Evolutionary conservation across 2,329 filamentous ascomycete genomes (phyloP).

Genomic region (Colletotrichum gloeosporioides): DNA sequence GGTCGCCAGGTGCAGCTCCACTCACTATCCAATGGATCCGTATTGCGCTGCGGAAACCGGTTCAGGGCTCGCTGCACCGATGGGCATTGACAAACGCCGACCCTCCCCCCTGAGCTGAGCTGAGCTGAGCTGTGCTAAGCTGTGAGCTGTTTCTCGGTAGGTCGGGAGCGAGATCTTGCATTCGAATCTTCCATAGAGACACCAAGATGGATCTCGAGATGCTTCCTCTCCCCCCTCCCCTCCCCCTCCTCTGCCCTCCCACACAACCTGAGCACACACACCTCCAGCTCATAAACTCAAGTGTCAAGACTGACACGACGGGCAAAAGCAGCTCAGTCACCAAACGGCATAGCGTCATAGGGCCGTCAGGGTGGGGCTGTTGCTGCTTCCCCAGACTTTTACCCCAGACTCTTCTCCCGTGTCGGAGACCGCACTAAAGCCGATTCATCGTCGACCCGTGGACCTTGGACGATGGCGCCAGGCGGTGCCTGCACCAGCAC

Average conservation of each 20-base stretch:
- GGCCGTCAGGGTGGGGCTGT: neutral
- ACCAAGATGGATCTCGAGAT: neutral
- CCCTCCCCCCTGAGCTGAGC: neutral
- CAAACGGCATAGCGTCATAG: neutral
- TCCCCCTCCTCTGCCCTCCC: neutral
- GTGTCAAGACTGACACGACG: neutral
- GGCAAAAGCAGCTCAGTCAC: neutral
- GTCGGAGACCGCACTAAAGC: constrained; percentile 16
- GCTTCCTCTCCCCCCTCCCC: neutral
- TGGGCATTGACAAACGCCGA: neutral
- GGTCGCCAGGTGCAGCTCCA: neutral
- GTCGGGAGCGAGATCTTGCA: neutral
- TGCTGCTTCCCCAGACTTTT: constrained; percentile 22
- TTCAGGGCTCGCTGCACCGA: neutral
- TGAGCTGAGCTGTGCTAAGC: neutral
- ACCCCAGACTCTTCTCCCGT: constrained; percentile 14
- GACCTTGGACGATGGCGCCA: neutral
- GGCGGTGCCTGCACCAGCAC: neutral
- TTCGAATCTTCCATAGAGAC: neutral
- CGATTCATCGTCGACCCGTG: neutral
- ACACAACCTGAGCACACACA: neutral
- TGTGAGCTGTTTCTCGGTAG: neutral
- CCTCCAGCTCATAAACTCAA: neutral
- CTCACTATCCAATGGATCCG: neutral
- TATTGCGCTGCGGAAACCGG: neutral